Evolutionary conservation across 1,284 basidiomycete species (phyloP).

Genomic region (Tylopilus microsporus): DNA sequence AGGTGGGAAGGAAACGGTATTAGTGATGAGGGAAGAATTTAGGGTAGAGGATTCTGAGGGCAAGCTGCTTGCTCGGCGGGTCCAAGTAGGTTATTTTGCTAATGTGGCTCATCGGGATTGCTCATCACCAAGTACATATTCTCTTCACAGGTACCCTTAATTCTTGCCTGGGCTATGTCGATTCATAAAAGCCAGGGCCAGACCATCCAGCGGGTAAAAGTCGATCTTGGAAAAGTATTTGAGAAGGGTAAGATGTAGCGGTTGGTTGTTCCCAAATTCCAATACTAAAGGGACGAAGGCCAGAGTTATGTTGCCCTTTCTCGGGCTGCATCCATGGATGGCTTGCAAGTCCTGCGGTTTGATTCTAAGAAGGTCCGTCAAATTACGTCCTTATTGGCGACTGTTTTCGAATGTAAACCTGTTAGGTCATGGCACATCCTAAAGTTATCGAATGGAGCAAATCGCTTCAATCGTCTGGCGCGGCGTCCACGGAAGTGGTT

Average conservation of each 20-base stretch:
- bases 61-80: constrained; percentile 55
- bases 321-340: constrained; percentile 73
- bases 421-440: constrained; percentile 48
- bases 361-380: constrained; percentile 56
- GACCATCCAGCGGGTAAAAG: constrained; percentile 63
- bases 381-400: background rate
- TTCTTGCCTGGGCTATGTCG: constrained; percentile 73
- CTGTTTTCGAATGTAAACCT: background rate
- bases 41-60: constrained; percentile 67
- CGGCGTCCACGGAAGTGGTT: background rate
- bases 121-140: background rate
- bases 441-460: constrained; percentile 48
- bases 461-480: constrained; percentile 14
- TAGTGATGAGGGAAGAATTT: constrained; percentile 61
- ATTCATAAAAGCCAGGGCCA: constrained; percentile 81
- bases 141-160: constrained; percentile 49
- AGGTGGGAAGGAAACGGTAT: constrained; percentile 40
- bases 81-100: constrained; percentile 34
- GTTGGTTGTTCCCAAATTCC: background rate
- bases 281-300: constrained; percentile 32
- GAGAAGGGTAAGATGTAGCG: constrained; percentile 54
- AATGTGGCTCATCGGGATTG: background rate
- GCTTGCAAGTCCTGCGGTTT: constrained; percentile 76
- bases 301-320: constrained; percentile 84
- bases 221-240: constrained; percentile 61